phyloP scores from a whole-genome alignment of 768 basidiomycete species.

The Amanita inopinata region DNA sequence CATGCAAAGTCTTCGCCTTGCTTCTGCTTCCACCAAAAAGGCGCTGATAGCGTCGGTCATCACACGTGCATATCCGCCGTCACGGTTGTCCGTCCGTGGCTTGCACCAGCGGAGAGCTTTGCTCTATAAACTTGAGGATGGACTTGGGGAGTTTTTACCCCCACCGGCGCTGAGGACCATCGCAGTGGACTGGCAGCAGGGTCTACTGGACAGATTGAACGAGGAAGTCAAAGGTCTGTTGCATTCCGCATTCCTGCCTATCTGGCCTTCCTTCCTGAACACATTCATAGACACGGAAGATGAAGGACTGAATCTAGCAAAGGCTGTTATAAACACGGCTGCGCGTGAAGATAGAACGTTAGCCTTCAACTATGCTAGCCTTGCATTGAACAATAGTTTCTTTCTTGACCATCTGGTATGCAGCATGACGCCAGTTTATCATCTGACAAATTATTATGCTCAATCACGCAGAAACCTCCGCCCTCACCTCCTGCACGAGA shows the following conservation, averaged over 20 bases:
- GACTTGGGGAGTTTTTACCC: slow-evolving; percentile 72
- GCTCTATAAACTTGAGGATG: slow-evolving; percentile 59
- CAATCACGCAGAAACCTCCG: slow-evolving; percentile 30
- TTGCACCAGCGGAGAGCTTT: slow-evolving; percentile 46
- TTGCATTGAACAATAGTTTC: slow-evolving; percentile 92
- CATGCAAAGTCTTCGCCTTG: slow-evolving; percentile 4
- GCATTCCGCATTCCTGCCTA: neutral
- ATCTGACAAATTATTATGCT: slow-evolving; percentile 6
- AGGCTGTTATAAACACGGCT: slow-evolving; percentile 66
- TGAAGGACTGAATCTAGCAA: slow-evolving; percentile 48
- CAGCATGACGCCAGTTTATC: slow-evolving; percentile 10
- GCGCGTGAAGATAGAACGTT: slow-evolving; percentile 46
- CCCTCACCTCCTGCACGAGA: slow-evolving; percentile 21
- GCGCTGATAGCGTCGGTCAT: slow-evolving; percentile 1
- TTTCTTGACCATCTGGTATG: slow-evolving; percentile 83
- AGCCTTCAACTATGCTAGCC: slow-evolving; percentile 84
- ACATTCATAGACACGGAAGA: slow-evolving; percentile 41
- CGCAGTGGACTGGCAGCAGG: slow-evolving; percentile 80
- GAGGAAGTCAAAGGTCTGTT: slow-evolving; percentile 61
- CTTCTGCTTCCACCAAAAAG: slow-evolving; percentile 16
- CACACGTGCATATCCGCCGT: slow-evolving; percentile 3
- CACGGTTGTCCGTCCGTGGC: slow-evolving; percentile 23
- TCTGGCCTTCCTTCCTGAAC: neutral
- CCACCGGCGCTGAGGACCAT: slow-evolving; percentile 61
- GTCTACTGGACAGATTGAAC: slow-evolving; percentile 69